These are phyloP conservation scores for Lizonia empirigonia DNA, from an alignment of 2,329 filamentous ascomycete species.

Conservation along the genomic window DNA sequence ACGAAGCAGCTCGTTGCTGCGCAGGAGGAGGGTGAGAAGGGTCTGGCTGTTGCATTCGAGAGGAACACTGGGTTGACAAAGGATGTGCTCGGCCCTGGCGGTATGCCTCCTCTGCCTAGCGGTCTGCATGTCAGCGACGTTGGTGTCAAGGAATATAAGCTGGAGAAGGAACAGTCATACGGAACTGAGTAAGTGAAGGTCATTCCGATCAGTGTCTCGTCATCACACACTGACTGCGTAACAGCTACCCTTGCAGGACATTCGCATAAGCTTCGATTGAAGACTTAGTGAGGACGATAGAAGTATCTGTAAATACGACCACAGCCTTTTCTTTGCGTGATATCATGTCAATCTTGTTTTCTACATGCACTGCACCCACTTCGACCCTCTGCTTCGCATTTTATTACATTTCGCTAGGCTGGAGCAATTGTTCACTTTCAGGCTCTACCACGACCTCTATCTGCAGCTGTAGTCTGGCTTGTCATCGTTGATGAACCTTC, in stretches of 20 bases:
- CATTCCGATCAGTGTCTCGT: not conserved
- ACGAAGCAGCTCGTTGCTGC: slow-evolving; percentile 75
- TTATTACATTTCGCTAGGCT: not conserved
- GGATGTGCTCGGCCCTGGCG: slow-evolving; percentile 72
- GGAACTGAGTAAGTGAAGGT: slow-evolving; percentile 44
- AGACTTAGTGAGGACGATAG: slow-evolving; percentile 19
- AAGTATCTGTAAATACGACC: slow-evolving; percentile 39
- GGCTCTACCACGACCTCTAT: not conserved
- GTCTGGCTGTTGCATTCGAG: slow-evolving; percentile 74
- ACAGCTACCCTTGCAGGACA: slow-evolving; percentile 54
- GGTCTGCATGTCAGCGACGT: slow-evolving; percentile 62
- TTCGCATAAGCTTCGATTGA: slow-evolving; percentile 40
- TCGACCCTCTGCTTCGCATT: not conserved
- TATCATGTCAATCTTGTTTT: slow-evolving; percentile 2
- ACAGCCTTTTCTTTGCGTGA: slow-evolving; percentile 21
- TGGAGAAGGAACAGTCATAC: slow-evolving; percentile 73
- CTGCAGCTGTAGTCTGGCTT: not conserved
- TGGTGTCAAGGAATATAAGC: slow-evolving; percentile 73
- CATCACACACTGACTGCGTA: slow-evolving; percentile 18
- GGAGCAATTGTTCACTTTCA: not conserved
- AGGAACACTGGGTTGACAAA: slow-evolving; percentile 61
- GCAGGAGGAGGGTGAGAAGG: slow-evolving; percentile 73
- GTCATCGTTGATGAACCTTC: not conserved
- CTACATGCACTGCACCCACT: not conserved
- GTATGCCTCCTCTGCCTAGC: slow-evolving; percentile 84